Base-by-base conservation (phyloP, 768 basidiomycete genomes). In the Boletus fagicola region DNA sequence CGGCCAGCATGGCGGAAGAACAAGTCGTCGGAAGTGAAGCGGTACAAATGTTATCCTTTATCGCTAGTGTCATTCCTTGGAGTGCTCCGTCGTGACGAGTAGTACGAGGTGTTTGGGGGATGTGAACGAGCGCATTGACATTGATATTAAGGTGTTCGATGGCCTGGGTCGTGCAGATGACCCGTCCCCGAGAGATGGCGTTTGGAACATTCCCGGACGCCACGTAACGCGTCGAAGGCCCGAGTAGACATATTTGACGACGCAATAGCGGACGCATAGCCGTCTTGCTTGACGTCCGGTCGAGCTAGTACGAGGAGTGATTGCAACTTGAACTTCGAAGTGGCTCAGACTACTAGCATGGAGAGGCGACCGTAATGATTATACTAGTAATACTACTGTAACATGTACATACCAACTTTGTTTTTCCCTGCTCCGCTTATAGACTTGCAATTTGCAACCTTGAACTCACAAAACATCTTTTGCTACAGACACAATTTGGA, bases 11-110 rank as follows among this genome's bases (percentile, higher is more conserved):
- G 2, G 72, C 72, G 1, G 93, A 94, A 3, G 91, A 86, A 67
- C 92, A 93, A 38, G 91, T 90, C 4, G 86, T 87, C 0, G 83
- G 83, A 64, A 87, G 77, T 3, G 73, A 72, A 1, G 68, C 58
- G 0, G 90, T 92, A 50, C 87, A 86, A 54, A 98, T 94, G 65
- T 92, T 93, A 62, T 95, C 93, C 72, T 98, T 97, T 49, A 96
- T 72, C 0, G 85, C 92, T 5, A 96, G 72, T 3, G 78, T 72
- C 49, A 81, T 63, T n/a, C 74, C 78, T 18, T 63, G 58, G 20
- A 86, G 68, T 3, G 76, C 59, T 0, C 68, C 68, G 30, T 69
- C 60, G 8, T 15, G 53, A 24, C 31, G 44, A 0, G 33, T 20
- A 0, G 49, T 5, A 7, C 16, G 35, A 11, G 56, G 45, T 16